These are phyloP conservation scores for Cornus florida DNA, from an alignment of 148 eudicot species.

Conservation along the genomic window DNA sequence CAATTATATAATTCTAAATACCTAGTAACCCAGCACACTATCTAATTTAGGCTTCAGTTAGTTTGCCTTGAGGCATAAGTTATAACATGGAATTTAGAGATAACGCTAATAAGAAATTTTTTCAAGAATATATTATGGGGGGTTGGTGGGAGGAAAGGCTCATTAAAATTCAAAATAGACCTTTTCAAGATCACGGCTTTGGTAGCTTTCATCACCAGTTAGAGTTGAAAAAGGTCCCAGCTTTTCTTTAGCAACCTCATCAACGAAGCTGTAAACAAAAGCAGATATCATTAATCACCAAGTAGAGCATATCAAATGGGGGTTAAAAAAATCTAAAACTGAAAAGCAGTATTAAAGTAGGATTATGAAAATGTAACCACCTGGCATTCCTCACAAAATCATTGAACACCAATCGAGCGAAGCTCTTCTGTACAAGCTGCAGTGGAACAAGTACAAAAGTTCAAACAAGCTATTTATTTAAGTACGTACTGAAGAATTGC, in stretches of 20 bases:
- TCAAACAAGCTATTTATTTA: background rate
- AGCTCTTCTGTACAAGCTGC: conserved; percentile 99
- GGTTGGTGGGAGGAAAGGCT: background rate
- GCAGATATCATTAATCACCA: conserved; percentile 6
- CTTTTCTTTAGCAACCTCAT: conserved; percentile 78
- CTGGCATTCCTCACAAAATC: conserved; percentile 86
- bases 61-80: no score
- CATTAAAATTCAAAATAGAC: conserved; percentile 24
- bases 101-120: background rate
- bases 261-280: conserved; percentile 58
- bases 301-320: background rate
- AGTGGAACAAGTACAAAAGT: conserved; percentile 20
- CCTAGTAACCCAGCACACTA: background rate
- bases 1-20: background rate
- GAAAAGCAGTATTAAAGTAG: background rate
- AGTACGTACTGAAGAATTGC: background rate
- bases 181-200: conserved; percentile 99
- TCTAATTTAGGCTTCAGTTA: no score
- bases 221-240: conserved; percentile 73
- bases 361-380: conserved; percentile 30
- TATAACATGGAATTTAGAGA: background rate
- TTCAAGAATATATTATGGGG: background rate
- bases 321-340: conserved; percentile 6
- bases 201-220: conserved; percentile 75
- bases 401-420: conserved; percentile 73